Base-by-base conservation (phyloP, 768 basidiomycete species). In the Mrakia hoshinonis region DNA sequence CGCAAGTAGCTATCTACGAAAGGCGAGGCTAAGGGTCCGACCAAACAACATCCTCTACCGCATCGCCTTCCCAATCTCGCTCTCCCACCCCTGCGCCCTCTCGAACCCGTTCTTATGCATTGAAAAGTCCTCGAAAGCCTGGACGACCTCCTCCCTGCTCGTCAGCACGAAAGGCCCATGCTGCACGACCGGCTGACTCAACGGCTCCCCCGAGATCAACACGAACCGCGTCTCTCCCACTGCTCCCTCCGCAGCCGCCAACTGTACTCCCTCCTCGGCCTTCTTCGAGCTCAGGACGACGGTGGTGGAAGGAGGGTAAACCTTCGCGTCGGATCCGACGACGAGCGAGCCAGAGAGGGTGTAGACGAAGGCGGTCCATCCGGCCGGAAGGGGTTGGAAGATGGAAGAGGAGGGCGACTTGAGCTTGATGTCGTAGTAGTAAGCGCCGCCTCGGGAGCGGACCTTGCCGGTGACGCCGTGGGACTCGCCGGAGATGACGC, bases 401-500 rank as follows among this genome's bases (percentile, higher is more conserved):
- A 52, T 24, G 70, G 62, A 68, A 66, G 58, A 47, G 9, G 15
- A 20, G 29, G 77, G 87, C 74, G 77, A 91, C 90, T 83, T 78
- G 93, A 95, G 34, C 89, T 81, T 24, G 54, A 68, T 38, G 24
- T 68, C 67, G 39, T 68, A 68, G 67, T 54, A 68, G 34, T 38
- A 48, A 26, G 62, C 39, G 43, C 62, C 46, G 15, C 94, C 94
- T 0, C 93, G 84, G 0, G 91, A 91, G 61, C 89, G 83, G 29
- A 98, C 93, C 34, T 92, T 92, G 1, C 91, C 93, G 7, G 47
- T 74, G 3, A 87, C 83, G 15, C 90, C 92, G 74, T 93, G 86
- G 72, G 90, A 90, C 78, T 87, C 88, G 6, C 95, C 95, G 74
- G 90, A 92, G 75, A 97, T 90, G 49, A 98, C 88, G 77, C 54